Evolutionary conservation across 345 rosid genomes (phyloP).

Genomic region (Abelmoschus esculentus): DNA sequence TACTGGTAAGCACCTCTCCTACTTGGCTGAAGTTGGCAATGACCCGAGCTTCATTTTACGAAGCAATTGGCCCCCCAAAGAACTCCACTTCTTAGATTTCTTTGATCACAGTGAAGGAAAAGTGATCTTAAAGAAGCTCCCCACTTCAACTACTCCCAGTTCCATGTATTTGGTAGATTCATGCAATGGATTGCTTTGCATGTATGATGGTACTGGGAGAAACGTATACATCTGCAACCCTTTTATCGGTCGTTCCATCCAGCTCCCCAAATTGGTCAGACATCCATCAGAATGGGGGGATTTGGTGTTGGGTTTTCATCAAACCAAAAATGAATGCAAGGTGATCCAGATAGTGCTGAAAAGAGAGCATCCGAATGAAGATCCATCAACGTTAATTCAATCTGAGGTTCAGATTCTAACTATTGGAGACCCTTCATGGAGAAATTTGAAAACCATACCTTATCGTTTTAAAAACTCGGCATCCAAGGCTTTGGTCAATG

Average conservation of each 20-base stretch:
- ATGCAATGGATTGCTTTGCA: slow-evolving; percentile 52
- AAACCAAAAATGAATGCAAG: slow-evolving; percentile 37
- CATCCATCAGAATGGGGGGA: slow-evolving; percentile 32
- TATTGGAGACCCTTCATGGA: slow-evolving; percentile 39
- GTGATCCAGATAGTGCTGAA: slow-evolving; percentile 51
- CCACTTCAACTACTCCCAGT: slow-evolving; percentile 10
- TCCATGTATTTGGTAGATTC: slow-evolving; percentile 40
- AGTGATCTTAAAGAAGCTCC: slow-evolving; percentile 28
- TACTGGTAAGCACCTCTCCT: slow-evolving; percentile 15
- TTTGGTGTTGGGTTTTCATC: slow-evolving; percentile 48
- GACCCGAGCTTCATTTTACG: slow-evolving; percentile 51
- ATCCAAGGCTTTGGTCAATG: slow-evolving; percentile 57
- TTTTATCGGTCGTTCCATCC: slow-evolving; percentile 21
- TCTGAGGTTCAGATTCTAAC: slow-evolving; percentile 52
- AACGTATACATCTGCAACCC: slow-evolving; percentile 43
- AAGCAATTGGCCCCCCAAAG: slow-evolving; percentile 38
- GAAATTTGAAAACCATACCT: slow-evolving; percentile 53
- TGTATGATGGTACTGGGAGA: slow-evolving; percentile 28
- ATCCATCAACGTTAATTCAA: slow-evolving; percentile 24
- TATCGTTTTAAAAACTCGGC: slow-evolving; percentile 47
- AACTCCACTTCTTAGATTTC: slow-evolving; percentile 38
- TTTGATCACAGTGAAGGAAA: slow-evolving; percentile 10
- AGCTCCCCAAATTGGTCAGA: slow-evolving; percentile 34
- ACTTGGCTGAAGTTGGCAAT: neutral
- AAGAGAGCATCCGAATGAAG: slow-evolving; percentile 9